Base-by-base conservation (phyloP, 768 basidiomycete genomes). In the Panus rudis region DNA sequence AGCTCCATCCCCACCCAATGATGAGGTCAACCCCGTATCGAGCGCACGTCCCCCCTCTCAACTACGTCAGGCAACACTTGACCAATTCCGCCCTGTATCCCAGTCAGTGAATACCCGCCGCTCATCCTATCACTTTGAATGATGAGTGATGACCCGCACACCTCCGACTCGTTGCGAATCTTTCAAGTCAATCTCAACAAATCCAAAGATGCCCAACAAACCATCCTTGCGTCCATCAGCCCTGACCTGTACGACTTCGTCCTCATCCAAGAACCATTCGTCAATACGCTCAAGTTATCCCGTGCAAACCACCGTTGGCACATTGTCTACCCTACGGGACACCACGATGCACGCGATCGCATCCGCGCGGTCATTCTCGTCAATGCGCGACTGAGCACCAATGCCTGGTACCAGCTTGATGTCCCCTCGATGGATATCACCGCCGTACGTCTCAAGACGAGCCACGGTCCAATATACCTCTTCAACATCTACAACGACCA, bases 211-310 rank as follows among this genome's bases (percentile, higher is more conserved):
- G 50, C 57, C 0, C 57, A 57, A 30, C 31, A 37, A 6, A 48
- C 48, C 11, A 12, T 60, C 0, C 37, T 63, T 0, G 47, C 57
- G 38, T 19, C 21, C 4, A 14, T 39, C 4, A 16, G 5, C 3
- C 39, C 45, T 0, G 4, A 32, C 1, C 20, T 60, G 4, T 62
- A 47, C 34, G 62, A 72, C 47, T 54, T 73, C 0, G 26, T 68
- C 0, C 45, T 55, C 0, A 13, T 71, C 8, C 70, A 73, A 50
- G 70, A 72, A 58, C 69, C 67, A 2, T 54, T 60, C 45, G 46
- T 64, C 3, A 58, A 63, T 46, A 33, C 26, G 26, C 33, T 52
- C 2, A 30, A 44, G 0, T 38, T 52, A 13, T 56, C 60, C 4
- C 41, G 42, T 0, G 48, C 49, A 11, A 49, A 37, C 4, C 20